Percentiles rank a stretch among this genome's conserved stretches.
These are phyloP conservation scores for Westerdykella ornata DNA, from an alignment of 2,329 filamentous ascomycete species.

Conservation along the genomic window DNA sequence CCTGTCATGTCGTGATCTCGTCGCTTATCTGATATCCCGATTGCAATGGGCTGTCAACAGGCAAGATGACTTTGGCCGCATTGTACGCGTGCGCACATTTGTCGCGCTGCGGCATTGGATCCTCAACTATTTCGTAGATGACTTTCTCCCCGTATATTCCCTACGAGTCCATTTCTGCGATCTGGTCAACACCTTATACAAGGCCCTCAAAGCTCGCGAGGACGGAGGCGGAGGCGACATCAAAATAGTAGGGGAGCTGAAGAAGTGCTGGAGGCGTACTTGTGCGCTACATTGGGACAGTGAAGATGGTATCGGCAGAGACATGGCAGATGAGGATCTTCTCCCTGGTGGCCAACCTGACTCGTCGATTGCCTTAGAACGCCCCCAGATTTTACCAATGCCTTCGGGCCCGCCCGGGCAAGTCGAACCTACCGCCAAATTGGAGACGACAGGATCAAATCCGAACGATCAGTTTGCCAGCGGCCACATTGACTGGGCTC, in stretches of 20 bases:
- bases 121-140: constrained; percentile 93
- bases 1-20: constrained; percentile 65
- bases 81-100: constrained; percentile 93
- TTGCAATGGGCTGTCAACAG: constrained; percentile 79
- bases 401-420: constrained; percentile 24
- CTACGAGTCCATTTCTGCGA: constrained; percentile 74
- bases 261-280: constrained; percentile 93
- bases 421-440: constrained; percentile 21
- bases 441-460: constrained; percentile 31
- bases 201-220: constrained; percentile 46
- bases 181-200: constrained; percentile 61
- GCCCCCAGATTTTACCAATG: constrained; percentile 4
- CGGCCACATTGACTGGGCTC: constrained; percentile 36
- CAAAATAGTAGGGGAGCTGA: constrained; percentile 88
- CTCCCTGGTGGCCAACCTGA: constrained; percentile 65
- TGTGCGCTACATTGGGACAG: constrained; percentile 87
- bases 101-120: constrained; percentile 96
- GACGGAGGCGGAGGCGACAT: constrained; percentile 57
- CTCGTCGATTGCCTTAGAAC: constrained; percentile 20
- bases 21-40: constrained; percentile 77
- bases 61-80: constrained; percentile 75
- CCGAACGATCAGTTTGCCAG: constrained; percentile 36
- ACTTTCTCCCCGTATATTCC: constrained; percentile 72
- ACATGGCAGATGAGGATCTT: constrained; percentile 60
- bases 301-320: constrained; percentile 54